Conservation (phyloP, 768 basidiomycete species). For the Cantharellus anzutake region DNA sequence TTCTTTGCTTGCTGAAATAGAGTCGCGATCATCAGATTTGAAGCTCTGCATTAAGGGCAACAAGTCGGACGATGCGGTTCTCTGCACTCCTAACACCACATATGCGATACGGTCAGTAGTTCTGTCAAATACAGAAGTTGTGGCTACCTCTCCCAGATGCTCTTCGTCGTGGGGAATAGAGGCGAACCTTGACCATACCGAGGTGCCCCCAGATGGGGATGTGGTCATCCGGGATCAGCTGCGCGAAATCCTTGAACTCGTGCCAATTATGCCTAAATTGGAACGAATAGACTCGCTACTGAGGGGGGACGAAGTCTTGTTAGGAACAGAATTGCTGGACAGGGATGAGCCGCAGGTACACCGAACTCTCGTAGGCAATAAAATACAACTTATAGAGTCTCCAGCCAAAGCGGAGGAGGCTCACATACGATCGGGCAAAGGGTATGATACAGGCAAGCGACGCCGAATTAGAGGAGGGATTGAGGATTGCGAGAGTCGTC, state of each 20-base stretch:
- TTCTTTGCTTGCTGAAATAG: conserved; percentile 43
- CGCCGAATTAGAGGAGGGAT: conserved; percentile 40
- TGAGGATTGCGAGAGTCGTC: conserved; percentile 54
- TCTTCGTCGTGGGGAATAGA: neutral
- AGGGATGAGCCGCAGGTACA: conserved; percentile 10
- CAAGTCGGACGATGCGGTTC: conserved; percentile 66
- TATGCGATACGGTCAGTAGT: conserved; percentile 71
- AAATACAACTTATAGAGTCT: neutral
- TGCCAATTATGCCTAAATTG: conserved; percentile 56
- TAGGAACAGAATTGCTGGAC: conserved; percentile 12
- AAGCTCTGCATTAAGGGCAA: conserved; percentile 60
- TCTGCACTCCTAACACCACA: conserved; percentile 69
- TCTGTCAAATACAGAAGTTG: conserved; percentile 71
- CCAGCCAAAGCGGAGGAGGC: conserved; percentile 19
- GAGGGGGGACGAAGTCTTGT: conserved; percentile 31
- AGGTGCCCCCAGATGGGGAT: conserved; percentile 1
- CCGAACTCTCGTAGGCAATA: neutral
- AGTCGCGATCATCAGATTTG: conserved; percentile 15
- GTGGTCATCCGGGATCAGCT: conserved; percentile 62
- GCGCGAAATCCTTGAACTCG: conserved; percentile 68
- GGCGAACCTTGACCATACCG: conserved; percentile 1
- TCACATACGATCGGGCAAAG: conserved; percentile 44
- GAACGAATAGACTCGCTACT: conserved; percentile 43
- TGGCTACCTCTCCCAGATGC: conserved; percentile 33
- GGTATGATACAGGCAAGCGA: conserved; percentile 68